Evolutionary conservation across 495 filamentous ascomycete species (phyloP).

Genomic region (Niebla homalea): DNA sequence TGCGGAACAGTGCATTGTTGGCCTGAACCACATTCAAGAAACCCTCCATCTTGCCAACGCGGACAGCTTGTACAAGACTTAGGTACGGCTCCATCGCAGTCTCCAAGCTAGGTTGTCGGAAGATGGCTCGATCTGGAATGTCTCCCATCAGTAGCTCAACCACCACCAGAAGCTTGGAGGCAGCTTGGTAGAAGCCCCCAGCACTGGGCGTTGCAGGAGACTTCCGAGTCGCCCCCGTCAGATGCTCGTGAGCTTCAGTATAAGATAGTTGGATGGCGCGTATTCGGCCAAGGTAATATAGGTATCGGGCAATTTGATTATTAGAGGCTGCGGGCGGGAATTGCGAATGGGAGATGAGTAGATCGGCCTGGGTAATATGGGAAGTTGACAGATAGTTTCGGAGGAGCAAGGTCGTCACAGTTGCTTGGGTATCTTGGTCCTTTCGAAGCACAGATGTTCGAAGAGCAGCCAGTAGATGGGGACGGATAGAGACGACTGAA

Average conservation of each 20-base stretch:
- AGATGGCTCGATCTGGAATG: slow-evolving; percentile 87
- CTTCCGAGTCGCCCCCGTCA: slow-evolving; percentile 85
- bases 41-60: slow-evolving; percentile 83
- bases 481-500: slow-evolving; percentile 71
- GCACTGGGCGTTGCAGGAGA: slow-evolving; percentile 80
- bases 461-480: slow-evolving; percentile 73
- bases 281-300: slow-evolving; percentile 93
- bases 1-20: slow-evolving; percentile 71
- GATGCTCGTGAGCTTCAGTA: slow-evolving; percentile 88
- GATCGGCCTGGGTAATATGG: slow-evolving; percentile 92
- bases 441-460: slow-evolving; percentile 89
- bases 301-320: slow-evolving; percentile 91
- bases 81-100: slow-evolving; percentile 82
- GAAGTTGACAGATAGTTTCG: slow-evolving; percentile 94
- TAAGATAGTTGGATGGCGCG: slow-evolving; percentile 93
- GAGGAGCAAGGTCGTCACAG: slow-evolving; percentile 84
- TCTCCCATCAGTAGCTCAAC: slow-evolving; percentile 98
- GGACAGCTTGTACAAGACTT: slow-evolving; percentile 82
- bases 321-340: slow-evolving; percentile 89
- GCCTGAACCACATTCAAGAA: slow-evolving; percentile 73
- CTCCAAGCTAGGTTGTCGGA: slow-evolving; percentile 78
- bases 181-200: slow-evolving; percentile 85
- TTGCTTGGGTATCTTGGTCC: slow-evolving; percentile 90
- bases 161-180: slow-evolving; percentile 84
- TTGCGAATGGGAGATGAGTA: slow-evolving; percentile 84